These are phyloP conservation scores for Senna tora DNA, from an alignment of 306 rosid genomes.

Conservation along the genomic window DNA sequence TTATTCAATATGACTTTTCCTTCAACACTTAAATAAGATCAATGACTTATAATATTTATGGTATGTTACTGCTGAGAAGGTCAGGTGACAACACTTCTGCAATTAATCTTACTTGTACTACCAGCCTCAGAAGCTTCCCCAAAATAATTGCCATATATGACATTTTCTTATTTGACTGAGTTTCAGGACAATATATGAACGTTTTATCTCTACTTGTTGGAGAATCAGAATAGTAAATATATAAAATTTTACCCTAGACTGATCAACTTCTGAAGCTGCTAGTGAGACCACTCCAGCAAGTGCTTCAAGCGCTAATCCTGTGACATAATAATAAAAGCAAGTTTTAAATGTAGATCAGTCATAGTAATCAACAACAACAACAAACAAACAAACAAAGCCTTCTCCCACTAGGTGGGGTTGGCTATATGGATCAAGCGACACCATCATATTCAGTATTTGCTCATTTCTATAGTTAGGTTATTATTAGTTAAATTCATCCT, in stretches of 20 bases:
- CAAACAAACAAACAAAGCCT: too few species aligned
- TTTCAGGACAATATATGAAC: conserved; percentile 19
- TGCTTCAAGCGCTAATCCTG: conserved; percentile 94
- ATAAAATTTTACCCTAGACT: conserved; percentile 59
- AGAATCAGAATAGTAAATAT: conserved; percentile 35
- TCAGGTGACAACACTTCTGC: not conserved
- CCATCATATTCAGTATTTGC: too few species aligned
- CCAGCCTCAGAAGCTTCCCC: not conserved
- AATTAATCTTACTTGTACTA: not conserved
- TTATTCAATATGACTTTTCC: not conserved
- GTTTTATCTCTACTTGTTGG: conserved; percentile 13
- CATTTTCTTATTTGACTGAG: not conserved
- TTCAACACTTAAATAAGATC: not conserved
- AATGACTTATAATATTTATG: not conserved
- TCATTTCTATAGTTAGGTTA: too few species aligned
- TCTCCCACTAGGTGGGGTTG: too few species aligned
- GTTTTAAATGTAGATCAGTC: conserved; percentile 31
- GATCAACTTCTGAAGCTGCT: conserved; percentile 85
- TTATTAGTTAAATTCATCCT: too few species aligned
- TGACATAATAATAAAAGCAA: conserved; percentile 18
- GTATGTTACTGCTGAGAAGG: not conserved
- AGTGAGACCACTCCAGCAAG: conserved; percentile 86
- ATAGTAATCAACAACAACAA: too few species aligned
- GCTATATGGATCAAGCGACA: too few species aligned
- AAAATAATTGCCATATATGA: not conserved